Conservation (phyloP, 192 early-diverging fungal genomes). For the Thoreauomyces humboldtii region DNA sequence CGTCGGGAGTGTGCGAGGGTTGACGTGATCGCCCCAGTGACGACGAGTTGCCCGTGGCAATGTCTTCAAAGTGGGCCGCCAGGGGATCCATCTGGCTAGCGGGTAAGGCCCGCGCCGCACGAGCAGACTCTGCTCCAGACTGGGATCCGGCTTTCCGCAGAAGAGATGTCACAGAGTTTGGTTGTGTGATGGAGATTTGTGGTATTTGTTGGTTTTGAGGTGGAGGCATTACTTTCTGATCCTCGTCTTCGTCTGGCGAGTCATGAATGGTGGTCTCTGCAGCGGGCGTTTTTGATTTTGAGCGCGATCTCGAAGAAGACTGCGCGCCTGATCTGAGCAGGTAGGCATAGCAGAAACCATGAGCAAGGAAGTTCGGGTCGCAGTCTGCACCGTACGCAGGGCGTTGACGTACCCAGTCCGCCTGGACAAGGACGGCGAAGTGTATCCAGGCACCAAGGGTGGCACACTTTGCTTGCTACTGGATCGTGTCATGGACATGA, state of each 20-base stretch:
- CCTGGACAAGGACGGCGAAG: neutral
- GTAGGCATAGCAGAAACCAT: neutral
- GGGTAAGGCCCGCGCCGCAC: neutral
- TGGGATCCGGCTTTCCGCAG: neutral
- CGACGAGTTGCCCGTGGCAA: neutral
- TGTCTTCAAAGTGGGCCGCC: slow-evolving; percentile 16
- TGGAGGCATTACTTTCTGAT: neutral
- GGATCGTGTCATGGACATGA: neutral
- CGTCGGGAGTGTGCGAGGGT: slow-evolving; percentile 3
- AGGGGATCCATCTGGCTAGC: slow-evolving; percentile 20
- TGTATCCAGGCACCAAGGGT: neutral
- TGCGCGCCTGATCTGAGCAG: neutral
- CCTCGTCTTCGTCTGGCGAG: neutral
- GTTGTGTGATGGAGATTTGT: neutral
- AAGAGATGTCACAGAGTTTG: neutral
- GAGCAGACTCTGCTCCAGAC: neutral
- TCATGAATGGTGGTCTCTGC: neutral
- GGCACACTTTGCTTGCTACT: neutral
- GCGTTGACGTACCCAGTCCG: too few relatives aligned
- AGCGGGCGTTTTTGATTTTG: neutral
- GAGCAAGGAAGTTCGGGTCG: too few relatives aligned
- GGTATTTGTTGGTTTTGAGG: neutral
- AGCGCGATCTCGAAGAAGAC: neutral
- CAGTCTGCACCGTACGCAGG: too few relatives aligned
- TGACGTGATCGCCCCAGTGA: neutral